phyloP scores from a whole-genome alignment of 176 grass and related monocot species.

The Rhynchospora breviuscula region DNA sequence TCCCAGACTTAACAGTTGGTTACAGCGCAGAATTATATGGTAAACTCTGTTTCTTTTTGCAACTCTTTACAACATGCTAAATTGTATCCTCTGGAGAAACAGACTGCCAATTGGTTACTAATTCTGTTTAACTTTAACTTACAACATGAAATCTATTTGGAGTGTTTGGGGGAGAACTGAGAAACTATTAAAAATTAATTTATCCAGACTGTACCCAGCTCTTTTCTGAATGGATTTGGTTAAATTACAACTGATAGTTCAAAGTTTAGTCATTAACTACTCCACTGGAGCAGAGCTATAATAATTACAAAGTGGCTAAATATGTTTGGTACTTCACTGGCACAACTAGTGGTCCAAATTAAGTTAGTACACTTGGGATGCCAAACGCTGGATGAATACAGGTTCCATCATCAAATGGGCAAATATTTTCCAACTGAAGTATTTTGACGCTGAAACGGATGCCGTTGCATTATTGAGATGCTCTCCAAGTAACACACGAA shows the following conservation, averaged over 20 bases:
- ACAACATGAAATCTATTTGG: no score
- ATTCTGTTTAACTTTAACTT: no score
- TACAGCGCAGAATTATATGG: no score
- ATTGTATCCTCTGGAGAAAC: no score
- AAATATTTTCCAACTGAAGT: not conserved
- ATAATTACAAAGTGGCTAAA: not conserved
- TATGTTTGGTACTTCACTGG: not conserved
- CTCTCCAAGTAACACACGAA: not conserved
- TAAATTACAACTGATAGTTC: not conserved
- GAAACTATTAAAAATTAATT: no score
- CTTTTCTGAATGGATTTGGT: not conserved
- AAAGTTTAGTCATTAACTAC: not conserved
- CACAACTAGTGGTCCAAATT: not conserved
- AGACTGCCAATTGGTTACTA: no score
- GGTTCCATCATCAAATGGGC: not conserved
- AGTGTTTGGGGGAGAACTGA: no score
- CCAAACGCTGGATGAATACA: not conserved
- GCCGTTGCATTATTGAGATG: not conserved
- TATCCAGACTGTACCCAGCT: no score
- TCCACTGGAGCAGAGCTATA: not conserved
- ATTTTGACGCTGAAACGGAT: constrained; percentile 13
- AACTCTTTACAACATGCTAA: no score
- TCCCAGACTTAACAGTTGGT: no score
- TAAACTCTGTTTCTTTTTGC: no score
- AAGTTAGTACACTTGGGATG: not conserved